Percentiles rank a stretch among this genome's conserved stretches.
Conservation (phyloP, 78 protist species). For the Dictyostelium firmibasis region DNA sequence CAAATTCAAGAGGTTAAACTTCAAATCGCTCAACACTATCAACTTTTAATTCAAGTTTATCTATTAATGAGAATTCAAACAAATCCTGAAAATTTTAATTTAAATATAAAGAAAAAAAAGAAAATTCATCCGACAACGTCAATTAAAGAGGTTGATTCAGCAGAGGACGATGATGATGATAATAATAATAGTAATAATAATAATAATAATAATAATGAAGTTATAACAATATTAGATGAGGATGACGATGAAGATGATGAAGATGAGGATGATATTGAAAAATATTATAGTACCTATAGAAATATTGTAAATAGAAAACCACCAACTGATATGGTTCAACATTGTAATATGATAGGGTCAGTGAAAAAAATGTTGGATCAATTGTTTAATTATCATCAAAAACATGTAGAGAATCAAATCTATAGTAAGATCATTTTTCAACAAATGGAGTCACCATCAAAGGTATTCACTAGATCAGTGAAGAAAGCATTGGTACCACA, state of each 20-base stretch:
- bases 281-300: background rate
- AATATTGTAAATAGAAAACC: background rate
- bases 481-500: constrained; percentile 28
- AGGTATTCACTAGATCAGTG: constrained; percentile 32
- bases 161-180: background rate
- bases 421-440: background rate
- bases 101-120: background rate
- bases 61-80: constrained; percentile 23
- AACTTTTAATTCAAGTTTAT: constrained; percentile 49
- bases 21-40: constrained; percentile 56
- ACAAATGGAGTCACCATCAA: constrained; percentile 61
- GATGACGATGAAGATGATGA: background rate
- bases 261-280: background rate
- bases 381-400: constrained; percentile 2
- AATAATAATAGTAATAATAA: background rate
- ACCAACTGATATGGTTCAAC: background rate
- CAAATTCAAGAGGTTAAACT: constrained; percentile 19
- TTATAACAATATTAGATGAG: background rate
- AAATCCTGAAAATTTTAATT: constrained; percentile 7
- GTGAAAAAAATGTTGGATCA: constrained; percentile 55
- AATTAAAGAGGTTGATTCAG: background rate
- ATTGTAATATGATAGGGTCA: background rate
- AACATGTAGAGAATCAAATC: constrained; percentile 28
- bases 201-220: background rate
- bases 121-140: background rate